Base-by-base conservation (phyloP, 2,329 filamentous ascomycete species). In the Diaporthe eres region DNA sequence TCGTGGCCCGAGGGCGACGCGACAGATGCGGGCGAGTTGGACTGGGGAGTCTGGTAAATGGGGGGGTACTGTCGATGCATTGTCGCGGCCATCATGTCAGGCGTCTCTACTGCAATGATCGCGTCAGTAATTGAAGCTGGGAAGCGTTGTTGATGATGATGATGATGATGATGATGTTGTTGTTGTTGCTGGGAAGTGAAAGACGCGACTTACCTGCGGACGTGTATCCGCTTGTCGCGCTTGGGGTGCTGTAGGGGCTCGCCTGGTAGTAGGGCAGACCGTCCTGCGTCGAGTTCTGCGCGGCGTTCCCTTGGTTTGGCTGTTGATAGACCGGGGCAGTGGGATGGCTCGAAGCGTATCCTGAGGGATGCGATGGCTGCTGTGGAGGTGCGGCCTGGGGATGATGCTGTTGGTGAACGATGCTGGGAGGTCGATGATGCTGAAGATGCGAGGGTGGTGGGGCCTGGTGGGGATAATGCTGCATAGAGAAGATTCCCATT, bases 1-100 rank as follows among this genome's bases (percentile, higher is more conserved):
- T 98, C 96, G 85, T 98, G 95, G 74, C 92, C 90, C 75, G 95
- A 95, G 31, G 95, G 93, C 47, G 96, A 98, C 78, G 96, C 94
- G 80, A 98, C 96, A 70, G 96, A 98, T 53, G 95, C 95, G 67
- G 96, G 96, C 74, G 96, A 98, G 85, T 96, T 98, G 74, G 96
- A 98, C 86, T 98, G 96, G 74, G 96, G 95, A 25, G 96, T 97
- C 85, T 98, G 95, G 84, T 98, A 98, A 83, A 98, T 98, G 77
- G 95, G 95, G 80, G 96, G 96, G 83, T 97, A 98, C 80, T 93
- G 91, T 84, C 93, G 91, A 85, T 95, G 94, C 94, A 92, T 90
- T 77, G 86, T 87, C 81, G 90, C 88, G 86, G 92, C 93, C 89
- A 91, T 93, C 88, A 92, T 92, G 79, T 92, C 90, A 85, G 88